Percentiles rank a stretch among this genome's conserved stretches.
Evolutionary conservation across 2,329 filamentous ascomycete genomes (phyloP).

Genomic region (Talaromyces sp.): DNA sequence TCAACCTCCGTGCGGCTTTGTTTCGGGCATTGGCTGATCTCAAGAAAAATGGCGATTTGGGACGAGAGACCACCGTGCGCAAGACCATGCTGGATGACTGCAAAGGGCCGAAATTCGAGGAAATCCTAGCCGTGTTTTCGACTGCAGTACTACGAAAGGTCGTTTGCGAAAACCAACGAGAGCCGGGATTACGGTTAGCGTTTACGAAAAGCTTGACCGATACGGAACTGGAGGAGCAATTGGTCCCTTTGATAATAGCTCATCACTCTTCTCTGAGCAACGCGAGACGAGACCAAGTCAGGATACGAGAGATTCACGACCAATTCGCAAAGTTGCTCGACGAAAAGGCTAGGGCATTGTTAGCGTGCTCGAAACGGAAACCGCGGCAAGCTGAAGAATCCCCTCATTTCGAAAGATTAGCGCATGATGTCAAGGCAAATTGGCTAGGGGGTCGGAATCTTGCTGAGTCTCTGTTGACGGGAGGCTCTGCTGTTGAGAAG

Average conservation of each 20-base stretch:
- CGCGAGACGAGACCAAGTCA: slow-evolving; percentile 60
- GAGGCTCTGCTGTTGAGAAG: slow-evolving; percentile 57
- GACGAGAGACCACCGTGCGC: slow-evolving; percentile 74
- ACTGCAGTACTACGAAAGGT: slow-evolving; percentile 74
- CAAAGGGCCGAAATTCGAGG: slow-evolving; percentile 84
- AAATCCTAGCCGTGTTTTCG: slow-evolving; percentile 80
- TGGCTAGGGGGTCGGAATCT: slow-evolving; percentile 78
- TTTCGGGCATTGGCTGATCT: slow-evolving; percentile 77
- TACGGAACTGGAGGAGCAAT: slow-evolving; percentile 34
- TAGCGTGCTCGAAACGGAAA: slow-evolving; percentile 31
- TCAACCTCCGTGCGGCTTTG: slow-evolving; percentile 82
- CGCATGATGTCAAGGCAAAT: slow-evolving; percentile 61
- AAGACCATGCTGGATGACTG: slow-evolving; percentile 98
- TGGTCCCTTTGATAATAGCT: slow-evolving; percentile 69
- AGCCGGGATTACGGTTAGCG: slow-evolving; percentile 55
- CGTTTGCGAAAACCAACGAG: slow-evolving; percentile 46
- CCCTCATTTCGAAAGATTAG: slow-evolving; percentile 37
- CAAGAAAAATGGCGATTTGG: slow-evolving; percentile 83
- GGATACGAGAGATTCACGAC: slow-evolving; percentile 57
- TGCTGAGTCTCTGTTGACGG: slow-evolving; percentile 68
- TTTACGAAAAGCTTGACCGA: slow-evolving; percentile 46
- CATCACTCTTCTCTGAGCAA: slow-evolving; percentile 67
- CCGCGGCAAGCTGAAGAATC: slow-evolving; percentile 36
- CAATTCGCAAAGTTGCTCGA: slow-evolving; percentile 66
- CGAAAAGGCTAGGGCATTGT: slow-evolving; percentile 60